Base-by-base conservation (phyloP, 2,329 filamentous ascomycete genomes). In the Pezicula carpinea region DNA sequence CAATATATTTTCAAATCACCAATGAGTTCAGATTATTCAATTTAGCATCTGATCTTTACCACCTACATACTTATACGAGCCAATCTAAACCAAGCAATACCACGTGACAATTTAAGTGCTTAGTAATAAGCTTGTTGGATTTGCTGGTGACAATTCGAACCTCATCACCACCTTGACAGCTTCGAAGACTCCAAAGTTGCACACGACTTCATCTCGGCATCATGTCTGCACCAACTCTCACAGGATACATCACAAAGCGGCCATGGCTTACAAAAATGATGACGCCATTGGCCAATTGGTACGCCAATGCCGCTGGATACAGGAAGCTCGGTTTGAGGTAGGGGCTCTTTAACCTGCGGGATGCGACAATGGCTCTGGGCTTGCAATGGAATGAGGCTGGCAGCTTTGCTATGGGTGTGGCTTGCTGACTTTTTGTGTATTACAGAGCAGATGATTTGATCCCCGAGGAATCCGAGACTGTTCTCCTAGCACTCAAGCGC, bases 291-390 rank as follows among this genome's bases (percentile, higher is more conserved):
- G 81, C 91, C 70, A 80, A 83, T 65, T 96, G 89, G 89, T 97
- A 97, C 76, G 73, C 74, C 72, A 85, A 92, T 67, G 86, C 89
- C 62, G 80, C 91, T 62, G 92, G 92, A 67, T 96, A 96, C 80
- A 86, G 90, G 73, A 82, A 92, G 80, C 78, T 96, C 65, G 92
- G 92, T 64, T 78, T 96, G 72, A 87, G 79, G 90, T 96, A 85
- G 69, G 72, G 50, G 49, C 45, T 23, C 43, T 39, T 43, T 36
- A 19, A 14, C 18, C 13, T 39, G 26, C 39, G 19, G 22, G 11
- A 26, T 10, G 32, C 44, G 23, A 23, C 32, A 35, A 46, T 32
- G 29, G 33, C 29, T 35, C 32, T 38, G n/a, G 33, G 19, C 26
- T 31, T 21, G 22, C 46, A 34, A 48, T 49, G 48, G 50, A 45